These are phyloP conservation scores for Talaromyces thailandensis DNA, from an alignment of 495 filamentous ascomycete species.

Conservation along the genomic window DNA sequence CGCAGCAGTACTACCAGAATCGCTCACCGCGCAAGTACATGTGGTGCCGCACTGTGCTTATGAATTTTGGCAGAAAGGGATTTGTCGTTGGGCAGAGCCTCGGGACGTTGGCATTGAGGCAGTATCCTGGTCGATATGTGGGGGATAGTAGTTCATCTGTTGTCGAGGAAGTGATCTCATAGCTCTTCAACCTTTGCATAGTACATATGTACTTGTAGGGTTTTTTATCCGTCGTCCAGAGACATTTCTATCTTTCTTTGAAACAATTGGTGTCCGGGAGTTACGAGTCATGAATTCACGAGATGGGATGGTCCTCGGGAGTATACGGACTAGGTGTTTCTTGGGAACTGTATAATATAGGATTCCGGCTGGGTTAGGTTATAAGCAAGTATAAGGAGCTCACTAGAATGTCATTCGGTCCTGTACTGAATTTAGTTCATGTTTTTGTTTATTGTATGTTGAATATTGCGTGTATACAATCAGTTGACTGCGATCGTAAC, in stretches of 20 bases:
- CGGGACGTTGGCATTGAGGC: not conserved
- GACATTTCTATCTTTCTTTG: not conserved
- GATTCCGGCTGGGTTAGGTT: not conserved
- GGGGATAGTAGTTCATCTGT: not conserved
- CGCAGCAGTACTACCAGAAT: not conserved
- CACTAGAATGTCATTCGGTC: not conserved
- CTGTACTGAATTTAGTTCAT: not conserved
- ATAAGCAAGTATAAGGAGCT: not conserved
- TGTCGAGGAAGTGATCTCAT: not conserved
- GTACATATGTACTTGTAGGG: too few relatives aligned
- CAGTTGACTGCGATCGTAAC: not conserved
- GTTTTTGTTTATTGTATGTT: not conserved
- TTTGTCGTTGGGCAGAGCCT: slow-evolving; percentile 2
- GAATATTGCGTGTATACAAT: not conserved
- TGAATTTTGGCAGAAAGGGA: slow-evolving; percentile 6
- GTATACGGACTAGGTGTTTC: not conserved
- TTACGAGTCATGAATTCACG: not conserved
- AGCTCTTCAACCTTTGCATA: not conserved
- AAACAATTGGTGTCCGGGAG: not conserved
- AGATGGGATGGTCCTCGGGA: not conserved
- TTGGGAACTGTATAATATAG: not conserved
- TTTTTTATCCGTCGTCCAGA: not conserved
- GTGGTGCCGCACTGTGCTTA: slow-evolving; percentile 5
- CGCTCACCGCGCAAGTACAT: slow-evolving; percentile 3
- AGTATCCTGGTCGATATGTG: slow-evolving; percentile 6